These are phyloP conservation scores for Clonostachys rhizophaga DNA, from an alignment of 2,329 filamentous ascomycete genomes.

Conservation along the genomic window DNA sequence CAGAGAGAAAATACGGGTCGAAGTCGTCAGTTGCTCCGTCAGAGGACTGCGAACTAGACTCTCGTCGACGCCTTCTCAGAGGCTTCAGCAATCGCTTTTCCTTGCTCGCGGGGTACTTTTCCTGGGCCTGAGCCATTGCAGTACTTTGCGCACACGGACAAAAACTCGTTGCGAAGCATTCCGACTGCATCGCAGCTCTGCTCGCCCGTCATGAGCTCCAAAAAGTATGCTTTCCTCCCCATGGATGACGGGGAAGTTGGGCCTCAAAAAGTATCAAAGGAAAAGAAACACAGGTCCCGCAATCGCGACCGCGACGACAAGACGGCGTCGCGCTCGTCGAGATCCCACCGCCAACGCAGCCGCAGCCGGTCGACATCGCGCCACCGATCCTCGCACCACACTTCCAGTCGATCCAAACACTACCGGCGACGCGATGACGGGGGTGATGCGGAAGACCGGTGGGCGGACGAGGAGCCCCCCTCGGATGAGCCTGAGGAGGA, in stretches of 20 bases:
- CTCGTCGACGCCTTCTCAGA: no score
- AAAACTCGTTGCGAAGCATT: no score
- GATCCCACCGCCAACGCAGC: constrained; percentile 9
- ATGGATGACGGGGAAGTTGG: constrained; percentile 63
- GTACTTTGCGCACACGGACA: no score
- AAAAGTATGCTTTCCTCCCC: constrained; percentile 62
- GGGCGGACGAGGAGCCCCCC: constrained; percentile 70
- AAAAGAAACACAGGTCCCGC: constrained; percentile 38
- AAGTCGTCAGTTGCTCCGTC: no score
- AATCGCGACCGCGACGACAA: constrained; percentile 27
- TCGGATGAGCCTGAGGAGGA: constrained; percentile 33
- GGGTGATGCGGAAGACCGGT: constrained; percentile 67
- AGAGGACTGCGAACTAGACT: no score
- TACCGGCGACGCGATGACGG: constrained; percentile 34
- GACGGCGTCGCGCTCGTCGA: constrained; percentile 14
- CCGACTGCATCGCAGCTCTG: no score
- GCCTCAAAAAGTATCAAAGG: constrained; percentile 44
- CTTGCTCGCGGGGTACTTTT: no score
- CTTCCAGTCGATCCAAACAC: constrained; percentile 27
- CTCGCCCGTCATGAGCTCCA: constrained; percentile 37
- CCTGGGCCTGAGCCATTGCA: no score
- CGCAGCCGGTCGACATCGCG: constrained; percentile 25
- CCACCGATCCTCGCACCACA: constrained; percentile 10
- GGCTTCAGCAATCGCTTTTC: no score
- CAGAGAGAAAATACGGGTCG: no score